phyloP scores from a whole-genome alignment of 371 early-diverging fungal species.

The Circinella umbellata region DNA sequence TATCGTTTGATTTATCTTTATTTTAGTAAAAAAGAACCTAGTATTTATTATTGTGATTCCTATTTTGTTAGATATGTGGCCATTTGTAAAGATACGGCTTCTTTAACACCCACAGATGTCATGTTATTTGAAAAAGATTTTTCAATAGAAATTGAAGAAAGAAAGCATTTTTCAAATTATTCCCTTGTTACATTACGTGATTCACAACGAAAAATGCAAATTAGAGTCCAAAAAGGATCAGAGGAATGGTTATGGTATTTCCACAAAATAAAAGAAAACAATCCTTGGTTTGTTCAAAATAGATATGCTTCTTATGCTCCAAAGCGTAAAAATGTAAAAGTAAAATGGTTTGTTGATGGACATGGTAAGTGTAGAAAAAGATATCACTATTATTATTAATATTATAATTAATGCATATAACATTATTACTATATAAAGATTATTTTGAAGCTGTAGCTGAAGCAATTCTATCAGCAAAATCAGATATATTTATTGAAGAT shows the following conservation, averaged over 20 bases:
- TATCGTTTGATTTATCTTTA: background rate
- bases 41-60: constrained; percentile 1
- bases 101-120: constrained; percentile 37
- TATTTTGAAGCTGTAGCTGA: constrained; percentile 83
- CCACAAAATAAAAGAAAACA: constrained; percentile 55
- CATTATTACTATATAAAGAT: constrained; percentile 32
- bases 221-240: constrained; percentile 45
- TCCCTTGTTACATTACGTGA: background rate
- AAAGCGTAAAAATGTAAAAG: constrained; percentile 64
- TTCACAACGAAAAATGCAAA: background rate
- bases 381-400: background rate
- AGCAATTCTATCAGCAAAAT: constrained; percentile 77
- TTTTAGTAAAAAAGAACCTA: no score
- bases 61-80: constrained; percentile 22
- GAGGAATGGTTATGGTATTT: constrained; percentile 69
- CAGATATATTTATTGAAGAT: constrained; percentile 84
- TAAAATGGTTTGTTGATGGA: constrained; percentile 84
- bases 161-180: constrained; percentile 21
- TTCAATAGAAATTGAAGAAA: constrained; percentile 16
- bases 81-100: constrained; percentile 55
- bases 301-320: constrained; percentile 84
- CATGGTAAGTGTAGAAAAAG: constrained; percentile 34
- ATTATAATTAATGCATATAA: background rate
- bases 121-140: constrained; percentile 60
- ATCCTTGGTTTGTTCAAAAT: constrained; percentile 72